Conservation (phyloP, 2,329 filamentous ascomycete species). For the Ceratocystis eucalypticola region DNA sequence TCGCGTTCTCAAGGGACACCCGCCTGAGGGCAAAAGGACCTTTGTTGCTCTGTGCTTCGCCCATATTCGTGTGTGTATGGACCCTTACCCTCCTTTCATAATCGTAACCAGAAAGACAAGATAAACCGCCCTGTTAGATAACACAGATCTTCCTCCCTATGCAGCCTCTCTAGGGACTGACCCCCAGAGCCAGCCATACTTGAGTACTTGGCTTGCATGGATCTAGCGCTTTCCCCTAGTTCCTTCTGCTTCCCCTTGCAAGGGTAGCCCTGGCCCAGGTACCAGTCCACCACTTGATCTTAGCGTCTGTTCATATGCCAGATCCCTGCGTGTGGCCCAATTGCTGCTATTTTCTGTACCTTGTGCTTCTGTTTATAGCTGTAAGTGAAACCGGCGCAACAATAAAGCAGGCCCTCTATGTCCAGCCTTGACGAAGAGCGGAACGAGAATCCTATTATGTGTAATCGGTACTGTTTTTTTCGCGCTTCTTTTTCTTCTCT, state of each 20-base stretch:
- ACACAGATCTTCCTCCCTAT: neutral
- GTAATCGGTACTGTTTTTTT: no score
- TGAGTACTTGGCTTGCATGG: neutral
- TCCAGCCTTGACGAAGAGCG: neutral
- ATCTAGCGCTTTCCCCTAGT: neutral
- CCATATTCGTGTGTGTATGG: no score
- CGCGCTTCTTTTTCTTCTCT: no score
- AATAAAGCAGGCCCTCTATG: neutral
- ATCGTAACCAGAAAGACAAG: no score
- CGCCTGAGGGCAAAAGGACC: neutral
- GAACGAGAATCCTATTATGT: no score
- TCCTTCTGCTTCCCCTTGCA: neutral
- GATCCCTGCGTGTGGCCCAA: neutral
- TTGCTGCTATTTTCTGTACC: neutral
- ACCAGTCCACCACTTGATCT: neutral
- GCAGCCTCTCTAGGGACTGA: neutral
- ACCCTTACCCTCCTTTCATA: no score
- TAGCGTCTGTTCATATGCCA: neutral
- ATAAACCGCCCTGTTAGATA: no score
- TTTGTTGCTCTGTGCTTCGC: neutral
- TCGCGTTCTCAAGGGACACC: neutral
- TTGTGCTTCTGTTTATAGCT: constrained; percentile 4
- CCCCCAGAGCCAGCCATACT: neutral
- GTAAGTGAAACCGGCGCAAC: neutral
- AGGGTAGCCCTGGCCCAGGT: neutral